These are phyloP conservation scores for Calonectria hongkongensis DNA, from an alignment of 2,329 filamentous ascomycete species.

Conservation along the genomic window DNA sequence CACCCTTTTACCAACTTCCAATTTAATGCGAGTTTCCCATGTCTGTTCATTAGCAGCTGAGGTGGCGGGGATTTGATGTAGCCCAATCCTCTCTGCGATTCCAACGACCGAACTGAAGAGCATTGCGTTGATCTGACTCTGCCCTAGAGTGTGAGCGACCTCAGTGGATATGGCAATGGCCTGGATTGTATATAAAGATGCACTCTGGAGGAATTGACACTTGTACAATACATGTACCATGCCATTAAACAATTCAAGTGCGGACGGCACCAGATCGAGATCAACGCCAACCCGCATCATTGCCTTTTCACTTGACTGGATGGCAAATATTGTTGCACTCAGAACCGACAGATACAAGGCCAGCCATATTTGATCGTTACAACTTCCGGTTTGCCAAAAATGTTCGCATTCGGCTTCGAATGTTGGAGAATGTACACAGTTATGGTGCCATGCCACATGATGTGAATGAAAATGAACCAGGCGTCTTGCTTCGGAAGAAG, in stretches of 20 bases:
- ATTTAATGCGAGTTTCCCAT: background rate
- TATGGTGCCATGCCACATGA: conserved; percentile 31
- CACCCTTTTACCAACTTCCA: conserved; percentile 21
- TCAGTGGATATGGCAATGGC: conserved; percentile 33
- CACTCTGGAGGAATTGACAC: background rate
- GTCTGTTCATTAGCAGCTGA: background rate
- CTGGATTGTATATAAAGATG: conserved; percentile 17
- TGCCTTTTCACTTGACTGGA: background rate
- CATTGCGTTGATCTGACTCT: conserved; percentile 23
- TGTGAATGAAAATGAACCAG: conserved; percentile 12
- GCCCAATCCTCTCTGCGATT: conserved; percentile 20
- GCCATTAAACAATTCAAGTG: conserved; percentile 7
- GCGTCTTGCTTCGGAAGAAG: background rate
- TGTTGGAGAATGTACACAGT: conserved; percentile 23
- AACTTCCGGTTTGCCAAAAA: conserved; percentile 25
- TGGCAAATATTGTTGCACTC: conserved; percentile 1
- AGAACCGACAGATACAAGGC: conserved; percentile 26
- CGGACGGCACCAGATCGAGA: background rate
- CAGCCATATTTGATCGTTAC: background rate
- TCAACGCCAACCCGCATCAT: background rate
- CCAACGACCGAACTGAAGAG: conserved; percentile 4
- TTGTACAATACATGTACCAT: conserved; percentile 16
- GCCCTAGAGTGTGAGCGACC: conserved; percentile 19
- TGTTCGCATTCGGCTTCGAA: conserved; percentile 19
- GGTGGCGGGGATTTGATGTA: conserved; percentile 9